A percentile compares a stretch with the other conserved stretches of the same genome.
These are phyloP conservation scores for Phanerochaete sordida DNA, from an alignment of 768 basidiomycete genomes.

Conservation along the genomic window DNA sequence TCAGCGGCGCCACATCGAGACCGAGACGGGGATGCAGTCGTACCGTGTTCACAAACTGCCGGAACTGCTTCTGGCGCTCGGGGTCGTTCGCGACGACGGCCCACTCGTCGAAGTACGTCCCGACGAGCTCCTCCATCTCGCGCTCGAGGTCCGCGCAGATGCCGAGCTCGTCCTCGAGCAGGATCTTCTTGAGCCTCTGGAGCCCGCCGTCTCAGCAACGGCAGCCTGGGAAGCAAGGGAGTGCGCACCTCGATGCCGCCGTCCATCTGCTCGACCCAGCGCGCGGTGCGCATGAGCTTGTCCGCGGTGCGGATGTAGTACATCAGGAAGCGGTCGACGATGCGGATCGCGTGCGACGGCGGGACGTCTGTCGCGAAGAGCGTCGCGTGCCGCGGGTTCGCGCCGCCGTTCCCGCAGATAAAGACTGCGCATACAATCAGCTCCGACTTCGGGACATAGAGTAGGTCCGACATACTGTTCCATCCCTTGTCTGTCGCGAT, in stretches of 20 bases:
- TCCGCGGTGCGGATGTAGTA: slow-evolving; percentile 75
- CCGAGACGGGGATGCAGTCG: background rate
- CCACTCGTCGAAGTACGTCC: slow-evolving; percentile 72
- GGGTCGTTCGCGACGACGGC: slow-evolving; percentile 54
- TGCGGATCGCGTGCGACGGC: slow-evolving; percentile 53
- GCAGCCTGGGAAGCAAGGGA: background rate
- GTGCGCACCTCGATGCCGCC: slow-evolving; percentile 54
- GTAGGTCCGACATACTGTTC: slow-evolving; percentile 42
- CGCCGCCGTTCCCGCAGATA: slow-evolving; percentile 60
- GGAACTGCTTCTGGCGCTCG: slow-evolving; percentile 44
- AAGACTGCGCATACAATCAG: slow-evolving; percentile 40
- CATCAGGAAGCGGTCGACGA: slow-evolving; percentile 63
- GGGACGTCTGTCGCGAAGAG: slow-evolving; percentile 68
- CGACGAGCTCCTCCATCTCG: slow-evolving; percentile 62
- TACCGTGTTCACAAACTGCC: slow-evolving; percentile 65
- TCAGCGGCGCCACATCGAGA: background rate
- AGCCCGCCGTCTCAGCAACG: background rate
- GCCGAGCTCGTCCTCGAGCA: slow-evolving; percentile 68
- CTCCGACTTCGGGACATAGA: slow-evolving; percentile 32
- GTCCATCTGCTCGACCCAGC: slow-evolving; percentile 71
- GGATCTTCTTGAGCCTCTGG: slow-evolving; percentile 57
- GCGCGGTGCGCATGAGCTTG: slow-evolving; percentile 64
- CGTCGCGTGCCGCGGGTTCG: slow-evolving; percentile 50
- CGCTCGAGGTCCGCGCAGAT: slow-evolving; percentile 67
- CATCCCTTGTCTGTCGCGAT: slow-evolving; percentile 81